Percentiles rank a stretch among this genome's conserved stretches.
Evolutionary conservation across 257 asterid species (phyloP).

Genomic region (Datura wrightii): DNA sequence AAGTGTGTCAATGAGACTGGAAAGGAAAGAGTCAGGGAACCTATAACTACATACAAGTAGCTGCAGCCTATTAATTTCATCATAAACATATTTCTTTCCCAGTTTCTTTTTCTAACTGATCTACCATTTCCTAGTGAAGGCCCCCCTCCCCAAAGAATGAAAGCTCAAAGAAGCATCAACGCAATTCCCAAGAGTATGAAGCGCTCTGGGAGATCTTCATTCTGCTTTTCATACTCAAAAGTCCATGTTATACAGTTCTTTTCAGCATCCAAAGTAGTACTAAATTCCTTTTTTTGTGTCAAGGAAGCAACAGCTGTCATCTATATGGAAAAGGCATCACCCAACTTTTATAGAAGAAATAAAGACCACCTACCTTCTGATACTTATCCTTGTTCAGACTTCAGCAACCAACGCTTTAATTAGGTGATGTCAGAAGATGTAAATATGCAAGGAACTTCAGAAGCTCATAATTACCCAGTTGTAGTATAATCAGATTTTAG

Average conservation of each 20-base stretch:
- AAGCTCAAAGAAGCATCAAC: slow-evolving; percentile 1
- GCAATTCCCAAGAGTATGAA: too few species aligned
- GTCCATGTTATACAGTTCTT: too few species aligned
- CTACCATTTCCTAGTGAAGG: slow-evolving; percentile 12
- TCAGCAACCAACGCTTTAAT: slow-evolving; percentile 17
- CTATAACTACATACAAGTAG: slow-evolving; percentile 18
- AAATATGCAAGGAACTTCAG: background rate
- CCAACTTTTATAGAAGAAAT: background rate
- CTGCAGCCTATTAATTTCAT: slow-evolving; percentile 7
- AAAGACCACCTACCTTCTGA: background rate
- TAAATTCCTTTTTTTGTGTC: background rate
- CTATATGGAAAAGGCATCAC: background rate
- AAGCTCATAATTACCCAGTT: background rate
- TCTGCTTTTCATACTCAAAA: too few species aligned
- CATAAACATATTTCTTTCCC: background rate
- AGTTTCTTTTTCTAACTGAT: background rate
- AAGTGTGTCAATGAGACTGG: background rate
- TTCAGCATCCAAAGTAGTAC: too few species aligned
- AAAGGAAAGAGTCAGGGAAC: background rate
- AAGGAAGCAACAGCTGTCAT: slow-evolving; percentile 5
- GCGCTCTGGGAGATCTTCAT: too few species aligned
- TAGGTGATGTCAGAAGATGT: background rate
- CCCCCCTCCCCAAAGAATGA: slow-evolving; percentile 11
- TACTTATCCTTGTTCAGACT: slow-evolving; percentile 1
- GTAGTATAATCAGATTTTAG: background rate